Conservation (phyloP, 257 asterid genomes). For the Solanum pimpinellifolium region DNA sequence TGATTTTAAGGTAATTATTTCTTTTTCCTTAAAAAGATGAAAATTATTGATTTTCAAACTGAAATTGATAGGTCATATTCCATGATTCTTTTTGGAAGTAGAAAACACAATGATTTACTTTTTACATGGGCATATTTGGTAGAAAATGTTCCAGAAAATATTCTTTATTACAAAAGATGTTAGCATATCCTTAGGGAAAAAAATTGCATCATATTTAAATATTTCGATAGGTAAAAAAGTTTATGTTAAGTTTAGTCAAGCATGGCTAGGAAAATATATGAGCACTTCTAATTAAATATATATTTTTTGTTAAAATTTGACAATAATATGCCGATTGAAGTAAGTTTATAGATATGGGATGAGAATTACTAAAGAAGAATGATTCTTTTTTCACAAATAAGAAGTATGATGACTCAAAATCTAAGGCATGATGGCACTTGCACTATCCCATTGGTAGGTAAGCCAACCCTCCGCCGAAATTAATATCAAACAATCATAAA, state of each 20-base stretch:
- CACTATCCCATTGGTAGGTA: neutral
- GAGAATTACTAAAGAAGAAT: neutral
- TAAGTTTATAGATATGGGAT: neutral
- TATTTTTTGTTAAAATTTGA: too few relatives aligned
- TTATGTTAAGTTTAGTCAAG: too few relatives aligned
- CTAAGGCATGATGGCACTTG: neutral
- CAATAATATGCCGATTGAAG: too few relatives aligned
- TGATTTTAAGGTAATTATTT: neutral
- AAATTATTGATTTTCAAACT: neutral
- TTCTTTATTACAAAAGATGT: neutral
- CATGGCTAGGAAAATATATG: too few relatives aligned
- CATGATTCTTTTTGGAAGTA: neutral
- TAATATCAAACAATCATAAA: neutral
- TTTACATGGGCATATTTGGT: neutral
- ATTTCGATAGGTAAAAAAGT: neutral
- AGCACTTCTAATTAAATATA: too few relatives aligned
- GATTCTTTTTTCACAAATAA: neutral
- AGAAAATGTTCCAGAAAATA: neutral
- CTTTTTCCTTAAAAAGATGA: neutral
- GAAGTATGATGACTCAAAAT: neutral
- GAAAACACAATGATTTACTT: neutral
- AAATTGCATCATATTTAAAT: neutral
- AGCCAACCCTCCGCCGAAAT: neutral
- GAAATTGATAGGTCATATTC: neutral
- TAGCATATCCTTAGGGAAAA: too few relatives aligned